Evolutionary conservation across 768 basidiomycete genomes (phyloP), one percentile per base, ranked within the genome.

Genomic region (Favolaschia claudopus): DNA sequence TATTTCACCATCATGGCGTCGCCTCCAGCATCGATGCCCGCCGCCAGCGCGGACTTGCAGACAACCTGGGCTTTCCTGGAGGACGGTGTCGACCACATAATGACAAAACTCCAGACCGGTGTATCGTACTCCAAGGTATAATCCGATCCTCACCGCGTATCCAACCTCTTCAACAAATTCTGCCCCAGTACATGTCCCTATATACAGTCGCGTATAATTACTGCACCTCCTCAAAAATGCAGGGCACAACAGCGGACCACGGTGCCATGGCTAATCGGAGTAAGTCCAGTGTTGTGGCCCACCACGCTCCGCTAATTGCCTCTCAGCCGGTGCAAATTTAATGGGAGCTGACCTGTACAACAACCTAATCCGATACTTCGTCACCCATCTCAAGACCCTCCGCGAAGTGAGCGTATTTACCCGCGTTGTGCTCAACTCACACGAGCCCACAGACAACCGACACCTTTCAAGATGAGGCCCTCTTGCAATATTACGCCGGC

Each of bases 331-430:
- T 36, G 93, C 95, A 44, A 96, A 95, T 77, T 72, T 98, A 74
- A 96, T 96, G 92, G 96, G 96, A 53, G 92, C 95, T 46, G 96
- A 99, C 84, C 77, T 99, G 58, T 99, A 99, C 75, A 93, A 95
- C 72, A 91, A 95, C 74, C 85, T 99, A 71, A 92, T 93, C 69
- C 85, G 86, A 57, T 99, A 97, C 81, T 94, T 99, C 72, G 84
- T 89, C 31, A 76, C 79, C 0, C 96, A 99, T 79, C 82, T 98
- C 25, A 88, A 87, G 77, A 88, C 64, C 73, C 84, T 79, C 75
- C 87, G 77, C 71, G 78, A 79, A 55, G 77, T 77, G 15, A 44
- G 72, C 51, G 25, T 44, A 47, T 24, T 48, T 31, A 17, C 46
- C 50, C 13, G 20, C 20, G 24, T 20, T 36, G 36, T 28, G 13